phyloP scores from a whole-genome alignment of 192 early-diverging fungal genomes.

The Helicostylum pulchrum region DNA sequence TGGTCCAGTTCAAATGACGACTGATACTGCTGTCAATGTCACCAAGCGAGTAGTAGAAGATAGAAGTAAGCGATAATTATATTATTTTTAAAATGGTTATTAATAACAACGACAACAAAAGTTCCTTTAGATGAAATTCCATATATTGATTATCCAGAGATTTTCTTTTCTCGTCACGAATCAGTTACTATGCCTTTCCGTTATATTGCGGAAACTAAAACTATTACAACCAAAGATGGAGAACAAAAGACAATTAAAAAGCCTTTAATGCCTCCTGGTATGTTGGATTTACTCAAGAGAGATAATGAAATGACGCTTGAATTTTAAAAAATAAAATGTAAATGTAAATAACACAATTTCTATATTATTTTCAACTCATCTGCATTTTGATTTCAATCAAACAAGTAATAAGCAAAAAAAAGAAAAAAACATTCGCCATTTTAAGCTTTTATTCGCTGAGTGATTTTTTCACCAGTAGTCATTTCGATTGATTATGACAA shows the following conservation, averaged over 20 bases:
- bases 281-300: constrained; percentile 69
- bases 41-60: constrained; percentile 65
- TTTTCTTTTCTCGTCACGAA: constrained; percentile 64
- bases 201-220: constrained; percentile 54
- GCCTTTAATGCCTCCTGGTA: constrained; percentile 67
- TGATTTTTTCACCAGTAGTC: too few species aligned
- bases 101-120: constrained; percentile 10
- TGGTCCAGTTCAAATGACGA: constrained; percentile 81
- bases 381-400: too few species aligned
- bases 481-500: too few species aligned
- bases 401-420: too few species aligned
- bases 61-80: constrained; percentile 36
- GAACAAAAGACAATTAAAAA: constrained; percentile 45
- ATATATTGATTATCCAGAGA: constrained; percentile 74
- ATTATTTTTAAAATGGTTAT: neutral
- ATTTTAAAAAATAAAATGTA: constrained; percentile 1
- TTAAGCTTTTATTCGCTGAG: too few species aligned
- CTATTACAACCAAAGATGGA: constrained; percentile 32
- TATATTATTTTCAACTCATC: too few species aligned
- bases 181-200: constrained; percentile 79
- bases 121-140: constrained; percentile 59
- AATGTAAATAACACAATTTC: neutral
- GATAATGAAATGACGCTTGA: constrained; percentile 63
- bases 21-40: constrained; percentile 78
- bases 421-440: too few species aligned